Base-by-base conservation (phyloP, 179 eudicot genomes). In the Pouteria campechiana region DNA sequence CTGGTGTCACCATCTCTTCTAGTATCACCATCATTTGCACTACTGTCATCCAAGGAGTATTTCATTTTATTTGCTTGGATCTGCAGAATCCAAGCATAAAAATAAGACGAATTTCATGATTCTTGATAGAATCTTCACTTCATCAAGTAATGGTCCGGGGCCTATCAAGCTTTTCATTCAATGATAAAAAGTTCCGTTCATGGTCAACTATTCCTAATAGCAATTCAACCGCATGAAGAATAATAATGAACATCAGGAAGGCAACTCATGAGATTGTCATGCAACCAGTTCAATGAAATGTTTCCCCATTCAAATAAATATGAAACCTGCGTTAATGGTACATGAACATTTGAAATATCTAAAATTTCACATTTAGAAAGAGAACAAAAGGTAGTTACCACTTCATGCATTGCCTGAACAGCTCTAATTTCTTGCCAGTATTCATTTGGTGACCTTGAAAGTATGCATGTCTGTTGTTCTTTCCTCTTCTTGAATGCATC, bases 391-490 rank as follows among this genome's bases (percentile, higher is more conserved):
- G 44, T n/a, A 41, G 30, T 41, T 67, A 75, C 74, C 65, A 44
- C 69, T 44, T 75, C 72, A 50, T 70, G 72, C 69, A 63, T 63
- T 50, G 68, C 63, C 25, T 63, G 74, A 29, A 70, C 81, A 18
- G 74, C 51, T 67, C 60, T 75, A 50, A 75, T 75, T 50, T 70
- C 71, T 46, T 70, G 68, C 81, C 81, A 75, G 36, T 70, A 75
- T 39, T 67, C 81, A 43, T 53, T 49, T 1, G 81, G 81, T 9
- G 68, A 63, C 54, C 53, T 67, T 14, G 74, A 60, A 52, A 75
- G 77, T 37, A 70, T 33, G 28, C 50, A 50, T 29, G 52, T 64
- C 55, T 67, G 63, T 50, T 46, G 35, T 54, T 56, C 66, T 52
- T 61, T 75, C 54, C 43, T 67, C 51, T 41, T 57, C 40, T 42